A percentile compares a stretch with the other conserved stretches of the same genome.
These are phyloP conservation scores for Paxillus ammoniavirescens DNA, from an alignment of 768 basidiomycete species.

Conservation along the genomic window DNA sequence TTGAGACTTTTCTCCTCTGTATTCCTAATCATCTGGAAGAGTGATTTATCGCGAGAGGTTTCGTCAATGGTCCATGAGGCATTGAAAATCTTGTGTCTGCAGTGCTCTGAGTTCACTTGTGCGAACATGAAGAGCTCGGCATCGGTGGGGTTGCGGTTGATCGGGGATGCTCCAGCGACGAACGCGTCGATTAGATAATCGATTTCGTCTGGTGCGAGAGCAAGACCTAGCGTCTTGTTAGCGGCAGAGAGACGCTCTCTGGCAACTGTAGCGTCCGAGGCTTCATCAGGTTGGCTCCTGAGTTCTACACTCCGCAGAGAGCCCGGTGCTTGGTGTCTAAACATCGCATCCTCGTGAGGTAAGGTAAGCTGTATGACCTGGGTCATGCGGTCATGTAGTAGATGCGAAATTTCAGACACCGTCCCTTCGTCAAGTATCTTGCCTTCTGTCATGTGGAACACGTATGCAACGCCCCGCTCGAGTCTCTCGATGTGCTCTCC, in stretches of 20 bases:
- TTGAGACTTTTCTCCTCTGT: slow-evolving; percentile 75
- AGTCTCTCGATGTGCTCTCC: slow-evolving; percentile 69
- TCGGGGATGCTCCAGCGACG: slow-evolving; percentile 61
- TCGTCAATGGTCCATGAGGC: slow-evolving; percentile 93
- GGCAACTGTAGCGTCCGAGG: slow-evolving; percentile 39
- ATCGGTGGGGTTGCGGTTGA: slow-evolving; percentile 87
- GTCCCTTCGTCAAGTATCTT: slow-evolving; percentile 43
- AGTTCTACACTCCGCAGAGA: slow-evolving; percentile 75
- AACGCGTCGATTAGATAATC: slow-evolving; percentile 90
- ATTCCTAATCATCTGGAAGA: slow-evolving; percentile 97
- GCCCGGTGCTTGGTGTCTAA: slow-evolving; percentile 59
- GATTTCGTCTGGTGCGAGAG: slow-evolving; percentile 86
- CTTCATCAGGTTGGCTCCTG: slow-evolving; percentile 22
- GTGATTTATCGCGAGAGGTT: slow-evolving; percentile 56
- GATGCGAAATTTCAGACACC: slow-evolving; percentile 56
- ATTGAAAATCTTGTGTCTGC: slow-evolving; percentile 99
- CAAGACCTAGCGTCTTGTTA: slow-evolving; percentile 86
- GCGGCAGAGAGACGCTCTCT: slow-evolving; percentile 66
- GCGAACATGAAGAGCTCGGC: slow-evolving; percentile 99
- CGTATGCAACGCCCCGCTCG: slow-evolving; percentile 79
- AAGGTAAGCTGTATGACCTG: slow-evolving; percentile 62
- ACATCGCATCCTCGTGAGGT: slow-evolving; percentile 59
- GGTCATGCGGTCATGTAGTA: slow-evolving; percentile 97
- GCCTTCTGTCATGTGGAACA: slow-evolving; percentile 48
- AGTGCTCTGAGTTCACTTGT: slow-evolving; percentile 99